Conservation (phyloP, 2,329 filamentous ascomycete species). For the Sordariomycetes sp. region DNA sequence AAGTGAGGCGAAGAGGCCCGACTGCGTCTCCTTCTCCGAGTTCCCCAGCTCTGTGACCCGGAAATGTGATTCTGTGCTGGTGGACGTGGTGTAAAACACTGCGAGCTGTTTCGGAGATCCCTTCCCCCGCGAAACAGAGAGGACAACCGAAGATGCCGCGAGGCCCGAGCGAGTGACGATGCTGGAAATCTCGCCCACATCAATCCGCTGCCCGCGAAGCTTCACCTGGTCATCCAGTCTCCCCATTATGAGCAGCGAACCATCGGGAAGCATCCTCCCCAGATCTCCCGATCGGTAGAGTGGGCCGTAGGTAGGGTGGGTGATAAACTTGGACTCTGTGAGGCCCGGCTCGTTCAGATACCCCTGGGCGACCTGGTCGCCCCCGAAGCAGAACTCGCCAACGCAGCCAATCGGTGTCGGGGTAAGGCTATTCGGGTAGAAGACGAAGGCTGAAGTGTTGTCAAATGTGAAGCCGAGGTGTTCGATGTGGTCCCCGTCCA, state of each 20-base stretch:
- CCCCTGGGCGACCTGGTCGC: slow-evolving; percentile 66
- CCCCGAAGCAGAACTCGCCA: slow-evolving; percentile 81
- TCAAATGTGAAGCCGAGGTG: slow-evolving; percentile 67
- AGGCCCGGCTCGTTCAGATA: slow-evolving; percentile 58
- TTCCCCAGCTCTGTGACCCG: slow-evolving; percentile 18
- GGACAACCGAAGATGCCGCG: slow-evolving; percentile 52
- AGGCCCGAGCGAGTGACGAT: slow-evolving; percentile 39
- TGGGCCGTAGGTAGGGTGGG: slow-evolving; percentile 57
- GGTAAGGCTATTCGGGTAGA: slow-evolving; percentile 31
- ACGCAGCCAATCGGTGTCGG: slow-evolving; percentile 59
- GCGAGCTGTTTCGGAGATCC: slow-evolving; percentile 43
- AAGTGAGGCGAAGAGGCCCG: slow-evolving; percentile 41
- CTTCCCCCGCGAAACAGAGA: slow-evolving; percentile 38
- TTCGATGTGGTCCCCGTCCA: slow-evolving; percentile 46
- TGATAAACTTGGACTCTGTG: slow-evolving; percentile 56
- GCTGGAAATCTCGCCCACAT: slow-evolving; percentile 61
- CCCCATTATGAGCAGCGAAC: slow-evolving; percentile 62
- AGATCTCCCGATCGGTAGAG: slow-evolving; percentile 78
- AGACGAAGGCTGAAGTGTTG: slow-evolving; percentile 67
- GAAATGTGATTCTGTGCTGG: slow-evolving; percentile 15
- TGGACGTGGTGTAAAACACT: slow-evolving; percentile 51
- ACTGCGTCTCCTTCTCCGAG: slow-evolving; percentile 5
- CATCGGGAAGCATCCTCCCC: slow-evolving; percentile 68
- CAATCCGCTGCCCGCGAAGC: slow-evolving; percentile 68
- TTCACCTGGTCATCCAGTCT: slow-evolving; percentile 74